A percentile compares a stretch with the other conserved stretches of the same genome.
Evolutionary conservation across 2,329 filamentous ascomycete genomes (phyloP).

Genomic region (Curvularia spicifera): DNA sequence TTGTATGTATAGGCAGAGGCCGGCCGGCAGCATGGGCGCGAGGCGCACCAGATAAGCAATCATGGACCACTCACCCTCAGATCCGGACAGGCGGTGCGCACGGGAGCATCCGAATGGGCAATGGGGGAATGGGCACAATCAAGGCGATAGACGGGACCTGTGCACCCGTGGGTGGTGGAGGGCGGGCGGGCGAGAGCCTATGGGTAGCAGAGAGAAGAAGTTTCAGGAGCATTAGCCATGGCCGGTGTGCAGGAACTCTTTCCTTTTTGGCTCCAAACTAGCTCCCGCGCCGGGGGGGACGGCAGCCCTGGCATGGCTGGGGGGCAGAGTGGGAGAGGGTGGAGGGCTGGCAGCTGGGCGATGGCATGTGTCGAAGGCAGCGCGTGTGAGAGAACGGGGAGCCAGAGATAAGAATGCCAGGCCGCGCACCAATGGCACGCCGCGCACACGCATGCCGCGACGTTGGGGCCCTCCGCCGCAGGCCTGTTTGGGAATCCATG

Average conservation of each 20-base stretch:
- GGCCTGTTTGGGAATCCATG: slow-evolving; percentile 6
- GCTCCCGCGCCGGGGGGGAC: slow-evolving; percentile 44
- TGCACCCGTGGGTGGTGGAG: slow-evolving; percentile 31
- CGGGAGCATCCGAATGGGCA: slow-evolving; percentile 42
- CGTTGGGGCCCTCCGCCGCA: slow-evolving; percentile 13
- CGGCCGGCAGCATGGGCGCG: slow-evolving; percentile 18
- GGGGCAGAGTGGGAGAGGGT: slow-evolving; percentile 23
- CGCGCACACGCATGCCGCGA: slow-evolving; percentile 21
- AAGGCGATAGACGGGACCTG: slow-evolving; percentile 32
- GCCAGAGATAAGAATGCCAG: slow-evolving; percentile 35
- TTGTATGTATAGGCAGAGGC: slow-evolving; percentile 28
- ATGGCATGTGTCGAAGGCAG: background rate
- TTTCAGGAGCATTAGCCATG: slow-evolving; percentile 24
- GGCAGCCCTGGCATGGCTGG: slow-evolving; percentile 35
- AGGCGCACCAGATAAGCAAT: slow-evolving; percentile 43
- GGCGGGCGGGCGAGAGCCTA: background rate
- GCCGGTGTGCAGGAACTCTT: slow-evolving; percentile 43
- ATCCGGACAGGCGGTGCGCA: slow-evolving; percentile 31
- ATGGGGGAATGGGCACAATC: slow-evolving; percentile 31
- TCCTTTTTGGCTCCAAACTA: slow-evolving; percentile 41
- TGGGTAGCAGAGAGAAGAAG: slow-evolving; percentile 1
- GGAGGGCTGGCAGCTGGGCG: slow-evolving; percentile 25
- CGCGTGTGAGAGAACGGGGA: background rate
- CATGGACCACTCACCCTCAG: slow-evolving; percentile 32
- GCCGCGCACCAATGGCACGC: slow-evolving; percentile 22